Evolutionary conservation across 2,329 filamentous ascomycete species (phyloP), one percentile per base, ranked within the genome.

Genomic region (Aotearoamyces nothofagi): DNA sequence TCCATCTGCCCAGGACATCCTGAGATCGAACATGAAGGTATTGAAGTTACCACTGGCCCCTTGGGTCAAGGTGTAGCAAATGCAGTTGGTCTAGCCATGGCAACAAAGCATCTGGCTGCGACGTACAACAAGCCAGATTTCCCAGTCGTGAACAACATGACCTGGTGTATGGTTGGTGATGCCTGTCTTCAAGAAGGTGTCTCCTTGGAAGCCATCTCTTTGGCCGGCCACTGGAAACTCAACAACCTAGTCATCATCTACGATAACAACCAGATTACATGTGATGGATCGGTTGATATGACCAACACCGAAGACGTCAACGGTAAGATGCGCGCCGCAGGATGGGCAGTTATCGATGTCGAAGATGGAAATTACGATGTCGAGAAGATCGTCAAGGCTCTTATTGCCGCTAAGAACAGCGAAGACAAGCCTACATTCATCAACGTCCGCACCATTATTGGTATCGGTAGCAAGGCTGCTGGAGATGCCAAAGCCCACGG

Each of bases 181-280:
- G 61, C 55, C 1, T 65, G 61, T 41, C 41, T 64, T 11, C 55
- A 60, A 36, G 61, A 66, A 39, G 62, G 61, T 13, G 59, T 65
- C 4, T 60, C 45, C 0, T 43, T 61, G 2, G 62, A 66, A 37
- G 60, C 61, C 0, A 56, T 66, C 17, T 57, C 55, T 2, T 49
- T 63, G 9, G 61, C 60, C 8, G 60, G 61, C 2, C 58, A 63
- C 35, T 46, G 53, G 38, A 54, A 53, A 30, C 45, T 66, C 5
- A 54, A 60, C 38, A 66, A 65, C 34, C 42, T 66, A 5, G 55
- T 52, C 2, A 38, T 65, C 7, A 58, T 65, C 14, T 66, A 63
- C 32, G 62, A 66, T 33, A 64, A 66, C 36, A 65, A 66, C 35
- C 54, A 61, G 33, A 50, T 66, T 15, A 61, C 58, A 9, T 64